Base-by-base conservation (phyloP, 2,329 filamentous ascomycete genomes). In the Verticillium nonalfalfae region DNA sequence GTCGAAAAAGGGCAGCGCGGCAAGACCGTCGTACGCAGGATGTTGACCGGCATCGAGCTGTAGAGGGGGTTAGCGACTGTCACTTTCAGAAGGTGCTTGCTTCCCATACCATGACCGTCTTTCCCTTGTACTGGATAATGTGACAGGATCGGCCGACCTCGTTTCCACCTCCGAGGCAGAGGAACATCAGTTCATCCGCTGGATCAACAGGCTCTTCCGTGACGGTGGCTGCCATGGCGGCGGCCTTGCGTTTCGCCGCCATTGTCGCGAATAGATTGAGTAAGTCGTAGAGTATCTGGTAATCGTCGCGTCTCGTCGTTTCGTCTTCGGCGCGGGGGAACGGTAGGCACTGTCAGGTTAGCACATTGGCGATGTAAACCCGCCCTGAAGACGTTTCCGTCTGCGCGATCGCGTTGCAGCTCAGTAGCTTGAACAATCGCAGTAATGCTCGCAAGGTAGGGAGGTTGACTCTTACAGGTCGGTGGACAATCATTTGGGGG, bases 81-180 rank as follows among this genome's bases (percentile, higher is more conserved):
- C 10, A n/a, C 33, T 33, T 14, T 39, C 33, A 4, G 31, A n/a
- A n/a, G 26, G 59, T 40, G 55, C 14, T 58, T 18, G 57, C 57
- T 18, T 21, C 6, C 59, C 71, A 69, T 80, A 96, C 93, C 95
- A 99, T 99, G 68, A 99, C 92, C 6, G 94, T 98, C 77, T 99
- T 99, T 64, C 95, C 95, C 78, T 98, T 99, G 84, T 99, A 99
- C 72, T 98, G 93, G 63, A 99, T 88, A 69, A 99, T 97, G 74
- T 99, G 95, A 75, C 95, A 98, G 67, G 95, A 98, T 67, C 95
- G 85, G 60, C 95, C 95, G 64, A 99, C 95, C 77, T 99, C 95
- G 75, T 97, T 98, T 68, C 95, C 95, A 64, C 95, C 95, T 64
- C 95, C 95, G 40, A 99, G 80, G 70, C 92, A 96, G 60, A 97